Evolutionary conservation across 2,329 filamentous ascomycete species (phyloP).

Genomic region (Aspergillus pseudonomiae): DNA sequence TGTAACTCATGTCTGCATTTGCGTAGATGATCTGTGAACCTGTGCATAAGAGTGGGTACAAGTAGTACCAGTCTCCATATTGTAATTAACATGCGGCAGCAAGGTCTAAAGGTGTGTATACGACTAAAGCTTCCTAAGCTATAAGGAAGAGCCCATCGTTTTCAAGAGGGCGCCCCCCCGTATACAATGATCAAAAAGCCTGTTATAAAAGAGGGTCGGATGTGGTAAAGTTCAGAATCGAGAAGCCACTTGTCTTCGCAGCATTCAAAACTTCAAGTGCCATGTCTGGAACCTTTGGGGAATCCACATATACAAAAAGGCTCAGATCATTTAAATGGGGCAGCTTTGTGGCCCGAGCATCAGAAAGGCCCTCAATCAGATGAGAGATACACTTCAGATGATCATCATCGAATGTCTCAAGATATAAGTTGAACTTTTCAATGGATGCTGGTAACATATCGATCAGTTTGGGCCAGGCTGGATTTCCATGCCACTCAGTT

Average conservation of each 20-base stretch:
- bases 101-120: background rate
- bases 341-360: constrained; percentile 4
- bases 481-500: background rate
- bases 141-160: background rate
- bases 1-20: too few species aligned
- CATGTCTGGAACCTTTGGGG: background rate
- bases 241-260: constrained; percentile 10
- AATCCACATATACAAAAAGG: background rate
- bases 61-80: too few species aligned
- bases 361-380: constrained; percentile 7
- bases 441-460: constrained; percentile 9
- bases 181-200: background rate
- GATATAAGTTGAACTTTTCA: constrained; percentile 4
- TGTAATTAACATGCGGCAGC: too few species aligned
- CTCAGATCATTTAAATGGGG: constrained; percentile 1
- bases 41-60: too few species aligned
- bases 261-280: constrained; percentile 7
- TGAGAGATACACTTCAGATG: constrained; percentile 7
- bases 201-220: constrained; percentile 1
- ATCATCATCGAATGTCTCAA: background rate
- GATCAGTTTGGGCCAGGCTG: constrained; percentile 9
- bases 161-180: background rate
- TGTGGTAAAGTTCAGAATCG: background rate
- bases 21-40: too few species aligned
- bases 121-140: background rate